Conservation (phyloP, 441 rosid genomes). For the Croton laevigatus region DNA sequence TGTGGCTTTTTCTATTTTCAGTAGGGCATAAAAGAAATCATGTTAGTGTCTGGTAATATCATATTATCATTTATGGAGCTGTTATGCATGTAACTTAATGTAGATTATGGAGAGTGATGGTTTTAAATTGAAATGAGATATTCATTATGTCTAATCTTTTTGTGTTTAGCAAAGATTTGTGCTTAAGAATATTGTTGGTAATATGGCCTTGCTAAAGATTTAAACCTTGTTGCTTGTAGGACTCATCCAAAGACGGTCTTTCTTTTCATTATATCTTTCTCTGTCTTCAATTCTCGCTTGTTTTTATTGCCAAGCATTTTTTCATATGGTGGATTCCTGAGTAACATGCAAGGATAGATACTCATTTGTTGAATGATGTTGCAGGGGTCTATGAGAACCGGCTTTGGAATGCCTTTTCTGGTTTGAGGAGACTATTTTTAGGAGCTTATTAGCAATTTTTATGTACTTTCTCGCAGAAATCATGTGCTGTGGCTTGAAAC, state of each 20-base stretch:
- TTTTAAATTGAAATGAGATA: not conserved
- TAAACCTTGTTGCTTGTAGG: not conserved
- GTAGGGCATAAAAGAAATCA: not conserved
- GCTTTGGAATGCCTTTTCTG: constrained; percentile 2
- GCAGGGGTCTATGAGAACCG: constrained; percentile 37
- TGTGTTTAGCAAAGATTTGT: not conserved
- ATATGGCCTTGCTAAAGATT: not conserved
- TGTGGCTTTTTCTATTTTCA: not conserved
- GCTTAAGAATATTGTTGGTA: not conserved
- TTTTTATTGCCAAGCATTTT: not conserved
- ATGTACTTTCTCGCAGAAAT: constrained; percentile 2
- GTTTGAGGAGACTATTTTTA: not conserved
- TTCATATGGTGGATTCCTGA: not conserved
- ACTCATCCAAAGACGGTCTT: not conserved
- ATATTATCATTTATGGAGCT: not conserved
- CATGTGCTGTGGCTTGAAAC: not conserved
- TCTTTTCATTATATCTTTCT: not conserved
- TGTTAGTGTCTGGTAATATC: not conserved
- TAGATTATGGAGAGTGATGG: not conserved
- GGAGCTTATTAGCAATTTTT: not conserved
- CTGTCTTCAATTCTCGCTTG: not conserved
- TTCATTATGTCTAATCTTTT: not conserved
- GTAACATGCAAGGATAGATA: not conserved
- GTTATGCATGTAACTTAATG: not conserved
- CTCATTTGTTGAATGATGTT: constrained; percentile 18